These are phyloP conservation scores for Petrea volubilis DNA, from an alignment of 257 asterid genomes.

Conservation along the genomic window DNA sequence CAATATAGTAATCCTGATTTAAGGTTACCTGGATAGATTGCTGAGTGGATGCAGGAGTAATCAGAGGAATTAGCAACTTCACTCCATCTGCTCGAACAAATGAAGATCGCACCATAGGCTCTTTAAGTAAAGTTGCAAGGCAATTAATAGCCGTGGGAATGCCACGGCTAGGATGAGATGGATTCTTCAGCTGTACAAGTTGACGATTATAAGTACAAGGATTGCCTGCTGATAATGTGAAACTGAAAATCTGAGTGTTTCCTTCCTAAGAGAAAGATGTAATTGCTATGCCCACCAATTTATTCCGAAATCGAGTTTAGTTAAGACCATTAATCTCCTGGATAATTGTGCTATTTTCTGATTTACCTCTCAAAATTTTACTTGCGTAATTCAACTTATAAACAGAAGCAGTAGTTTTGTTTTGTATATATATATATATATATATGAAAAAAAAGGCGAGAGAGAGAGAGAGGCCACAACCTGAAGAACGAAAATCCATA, in stretches of 20 bases:
- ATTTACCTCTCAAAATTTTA: slow-evolving; percentile 4
- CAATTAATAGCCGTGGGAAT: slow-evolving; percentile 74
- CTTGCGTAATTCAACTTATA: neutral
- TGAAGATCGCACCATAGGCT: slow-evolving; percentile 73
- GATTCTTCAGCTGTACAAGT: slow-evolving; percentile 69
- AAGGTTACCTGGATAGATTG: slow-evolving; percentile 82
- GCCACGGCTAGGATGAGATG: slow-evolving; percentile 81
- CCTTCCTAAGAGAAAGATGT: slow-evolving; percentile 4
- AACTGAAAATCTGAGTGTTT: neutral
- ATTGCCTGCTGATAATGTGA: neutral
- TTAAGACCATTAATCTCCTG: slow-evolving; percentile 4
- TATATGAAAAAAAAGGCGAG: too few species aligned
- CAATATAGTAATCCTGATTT: slow-evolving; percentile 9
- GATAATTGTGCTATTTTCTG: neutral
- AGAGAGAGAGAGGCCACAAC: neutral
- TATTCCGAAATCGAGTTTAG: neutral
- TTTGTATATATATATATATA: too few species aligned
- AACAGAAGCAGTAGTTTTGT: too few species aligned
- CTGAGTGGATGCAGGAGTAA: slow-evolving; percentile 90
- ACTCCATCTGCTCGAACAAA: slow-evolving; percentile 94
- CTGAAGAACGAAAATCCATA: neutral
- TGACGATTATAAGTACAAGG: slow-evolving; percentile 19
- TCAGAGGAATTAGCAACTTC: slow-evolving; percentile 77
- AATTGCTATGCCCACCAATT: neutral
- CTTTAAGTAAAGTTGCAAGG: slow-evolving; percentile 82